Base-by-base conservation (phyloP, 129 eudicot species). In the sunflower (Helianthus annuus) region DNA sequence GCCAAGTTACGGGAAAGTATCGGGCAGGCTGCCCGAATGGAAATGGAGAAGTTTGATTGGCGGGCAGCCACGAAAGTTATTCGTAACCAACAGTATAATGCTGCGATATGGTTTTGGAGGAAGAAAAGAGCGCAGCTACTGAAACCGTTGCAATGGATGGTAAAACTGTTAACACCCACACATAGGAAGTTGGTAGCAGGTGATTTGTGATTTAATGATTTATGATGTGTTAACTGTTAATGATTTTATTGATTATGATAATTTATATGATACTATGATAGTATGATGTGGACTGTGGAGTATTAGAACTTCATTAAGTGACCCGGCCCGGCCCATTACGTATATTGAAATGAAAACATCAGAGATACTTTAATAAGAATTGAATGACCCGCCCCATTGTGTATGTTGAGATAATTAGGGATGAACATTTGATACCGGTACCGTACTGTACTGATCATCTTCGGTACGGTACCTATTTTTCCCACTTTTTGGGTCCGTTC, bases 81-180 rank as follows among this genome's bases (percentile, higher is more conserved):
- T 22, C 85, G 99, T 29, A 90, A 94, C 62, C 94, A 90, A 63
- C 92, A 94, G 29, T 90, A 94, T 60, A 86, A 86, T 36, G 91
- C 93, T 71, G 99, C 99, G 1, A 94, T 94, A 61, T 90, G 99
- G 99, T 94, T 90, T 77, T 94, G 99, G 99, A 79, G 85, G 86
- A 90, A 88, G 81, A 90, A 84, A 73, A 88, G 89, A 61, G 93
- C 86, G 0, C 85, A 87, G 61, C 66, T 90, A 15, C 32, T 86
- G 60, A 76, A 77, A 68, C 99, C 97, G 27, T 68, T 94, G 46
- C 99, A 88, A 59, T 84, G 99, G 99, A 24, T 94, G 53, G 64
- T 81, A 0, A 81, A 59, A 70, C 76, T 74, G 6, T 62, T 84
- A 52, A 67, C 73, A 69, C 81, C 72, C 32, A 72, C 71, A 6